Conservation (phyloP, 495 filamentous ascomycete genomes). For the Aspergillus mulundensis region DNA sequence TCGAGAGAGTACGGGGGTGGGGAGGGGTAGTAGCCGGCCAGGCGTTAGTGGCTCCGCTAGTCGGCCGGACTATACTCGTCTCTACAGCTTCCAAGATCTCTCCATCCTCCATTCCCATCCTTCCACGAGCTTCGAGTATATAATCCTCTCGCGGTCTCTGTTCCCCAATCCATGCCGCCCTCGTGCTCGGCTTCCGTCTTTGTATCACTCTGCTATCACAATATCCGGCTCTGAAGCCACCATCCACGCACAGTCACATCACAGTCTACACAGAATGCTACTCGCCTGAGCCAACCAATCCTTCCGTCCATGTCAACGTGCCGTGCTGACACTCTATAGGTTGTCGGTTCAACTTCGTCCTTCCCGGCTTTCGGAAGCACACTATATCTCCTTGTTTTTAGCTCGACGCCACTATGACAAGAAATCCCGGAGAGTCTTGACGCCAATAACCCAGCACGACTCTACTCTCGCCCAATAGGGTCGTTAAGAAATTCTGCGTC, state of each 20-base stretch:
- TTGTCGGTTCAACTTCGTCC: neutral
- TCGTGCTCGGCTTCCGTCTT: slow-evolving; percentile 5
- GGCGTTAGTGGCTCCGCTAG: slow-evolving; percentile 10
- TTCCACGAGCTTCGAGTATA: neutral
- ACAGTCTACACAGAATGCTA: neutral
- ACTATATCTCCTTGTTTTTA: slow-evolving; percentile 3
- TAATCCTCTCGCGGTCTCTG: neutral
- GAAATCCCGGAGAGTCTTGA: slow-evolving; percentile 11
- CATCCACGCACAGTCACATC: neutral
- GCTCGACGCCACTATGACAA: slow-evolving; percentile 5
- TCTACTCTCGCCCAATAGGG: slow-evolving; percentile 17
- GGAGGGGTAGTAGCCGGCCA: slow-evolving; percentile 24
- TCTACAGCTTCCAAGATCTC: neutral
- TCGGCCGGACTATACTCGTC: neutral
- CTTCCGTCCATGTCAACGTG: neutral
- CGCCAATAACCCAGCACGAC: slow-evolving; percentile 14
- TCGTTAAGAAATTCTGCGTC: slow-evolving; percentile 4
- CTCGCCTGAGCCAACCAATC: neutral
- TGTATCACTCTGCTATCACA: neutral
- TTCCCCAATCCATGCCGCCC: neutral
- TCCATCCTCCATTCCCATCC: neutral
- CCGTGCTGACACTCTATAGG: neutral
- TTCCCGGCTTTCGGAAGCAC: neutral
- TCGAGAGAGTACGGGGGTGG: slow-evolving; percentile 22
- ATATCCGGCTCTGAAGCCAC: too few relatives aligned